A percentile compares a stretch with the other conserved stretches of the same genome.
These are phyloP conservation scores for Corchorus olitorius DNA, from an alignment of 345 rosid species.

Conservation along the genomic window DNA sequence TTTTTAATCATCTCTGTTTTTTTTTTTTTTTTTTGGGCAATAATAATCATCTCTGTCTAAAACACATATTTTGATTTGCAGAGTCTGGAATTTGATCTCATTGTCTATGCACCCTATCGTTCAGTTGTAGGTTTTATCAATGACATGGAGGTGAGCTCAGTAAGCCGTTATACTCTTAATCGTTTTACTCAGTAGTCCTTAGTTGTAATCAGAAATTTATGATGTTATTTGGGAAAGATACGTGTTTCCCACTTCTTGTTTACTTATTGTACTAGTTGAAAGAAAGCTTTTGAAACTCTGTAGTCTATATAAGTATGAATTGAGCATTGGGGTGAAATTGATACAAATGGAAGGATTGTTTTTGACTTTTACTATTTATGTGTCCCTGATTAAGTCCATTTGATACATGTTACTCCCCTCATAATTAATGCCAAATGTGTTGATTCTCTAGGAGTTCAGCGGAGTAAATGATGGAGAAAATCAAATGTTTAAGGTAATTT, in stretches of 20 bases:
- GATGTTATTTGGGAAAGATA: not conserved
- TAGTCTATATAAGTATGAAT: slow-evolving; percentile 2
- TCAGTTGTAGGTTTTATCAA: slow-evolving; percentile 84
- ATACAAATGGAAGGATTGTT: not conserved
- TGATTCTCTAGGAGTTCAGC: slow-evolving; percentile 56
- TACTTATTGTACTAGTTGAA: not conserved
- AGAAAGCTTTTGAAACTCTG: not conserved
- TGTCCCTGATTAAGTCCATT: not conserved
- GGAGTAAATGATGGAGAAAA: slow-evolving; percentile 54
- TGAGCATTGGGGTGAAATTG: slow-evolving; percentile 13
- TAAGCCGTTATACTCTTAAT: not conserved
- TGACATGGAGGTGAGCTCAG: slow-evolving; percentile 66
- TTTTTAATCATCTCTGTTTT: slow-evolving; percentile 5
- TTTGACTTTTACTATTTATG: not conserved
- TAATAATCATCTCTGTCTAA: slow-evolving; percentile 13
- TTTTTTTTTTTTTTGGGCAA: too few species aligned
- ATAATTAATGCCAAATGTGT: slow-evolving; percentile 22
- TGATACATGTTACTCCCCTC: not conserved
- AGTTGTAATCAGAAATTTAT: not conserved
- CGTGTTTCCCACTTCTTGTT: not conserved
- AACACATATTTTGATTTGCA: slow-evolving; percentile 39
- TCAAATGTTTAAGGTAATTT: slow-evolving; percentile 64
- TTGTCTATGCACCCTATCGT: slow-evolving; percentile 93
- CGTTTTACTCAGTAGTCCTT: not conserved
- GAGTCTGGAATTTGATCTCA: slow-evolving; percentile 97